Evolutionary conservation across 2,329 filamentous ascomycete genomes (phyloP).

Genomic region (Epichloe sp.): DNA sequence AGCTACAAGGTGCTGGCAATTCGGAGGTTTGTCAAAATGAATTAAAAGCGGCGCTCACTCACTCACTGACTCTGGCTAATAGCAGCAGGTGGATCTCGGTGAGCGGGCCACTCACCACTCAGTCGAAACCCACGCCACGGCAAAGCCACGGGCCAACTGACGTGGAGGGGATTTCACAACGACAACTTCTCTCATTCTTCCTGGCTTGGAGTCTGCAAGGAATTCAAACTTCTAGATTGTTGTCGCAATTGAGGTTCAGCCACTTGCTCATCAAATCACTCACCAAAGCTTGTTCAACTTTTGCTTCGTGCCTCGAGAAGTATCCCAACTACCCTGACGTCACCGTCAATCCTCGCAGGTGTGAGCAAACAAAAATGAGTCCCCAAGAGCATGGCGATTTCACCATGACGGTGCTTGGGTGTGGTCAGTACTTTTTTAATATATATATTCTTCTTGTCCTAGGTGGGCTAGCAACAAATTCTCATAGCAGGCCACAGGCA

Average conservation of each 20-base stretch:
- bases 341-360: background rate
- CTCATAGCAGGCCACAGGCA: conserved; percentile 36
- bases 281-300: background rate
- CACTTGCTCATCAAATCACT: background rate
- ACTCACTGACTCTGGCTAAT: background rate
- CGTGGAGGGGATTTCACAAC: background rate
- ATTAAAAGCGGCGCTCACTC: background rate
- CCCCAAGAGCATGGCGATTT: conserved; percentile 34
- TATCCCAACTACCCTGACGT: background rate
- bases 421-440: conserved; percentile 41
- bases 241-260: background rate
- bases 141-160: background rate
- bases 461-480: background rate
- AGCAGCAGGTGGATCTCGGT: background rate
- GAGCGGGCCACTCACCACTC: too few relatives aligned
- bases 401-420: conserved; percentile 70
- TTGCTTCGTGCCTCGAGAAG: background rate
- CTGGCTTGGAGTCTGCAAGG: background rate
- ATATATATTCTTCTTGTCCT: background rate
- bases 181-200: background rate
- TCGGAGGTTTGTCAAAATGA: background rate
- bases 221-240: background rate
- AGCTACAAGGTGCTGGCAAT: background rate
- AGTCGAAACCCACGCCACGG: background rate
- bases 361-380: conserved; percentile 3